phyloP scores from a whole-genome alignment of 768 basidiomycete species.

The Kwoniella sp. region DNA sequence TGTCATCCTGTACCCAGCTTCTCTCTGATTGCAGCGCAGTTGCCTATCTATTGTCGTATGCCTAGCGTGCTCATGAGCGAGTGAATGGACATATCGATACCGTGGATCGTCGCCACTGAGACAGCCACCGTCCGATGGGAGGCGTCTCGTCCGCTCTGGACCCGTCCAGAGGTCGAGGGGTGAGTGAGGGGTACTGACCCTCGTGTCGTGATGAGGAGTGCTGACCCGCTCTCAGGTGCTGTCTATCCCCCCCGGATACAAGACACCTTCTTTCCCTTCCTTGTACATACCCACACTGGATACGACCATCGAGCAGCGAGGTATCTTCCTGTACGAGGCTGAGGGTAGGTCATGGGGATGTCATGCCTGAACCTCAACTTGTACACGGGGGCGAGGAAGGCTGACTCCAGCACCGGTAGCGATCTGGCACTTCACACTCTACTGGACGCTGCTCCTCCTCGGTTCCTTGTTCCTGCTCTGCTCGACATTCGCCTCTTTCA shows the following conservation, averaged over 20 bases:
- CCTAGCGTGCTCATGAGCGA: too few species aligned
- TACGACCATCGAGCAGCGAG: constrained; percentile 17
- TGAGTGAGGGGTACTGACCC: constrained; percentile 2
- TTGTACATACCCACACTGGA: constrained; percentile 32
- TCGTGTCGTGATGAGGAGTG: neutral
- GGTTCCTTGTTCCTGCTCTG: constrained; percentile 30
- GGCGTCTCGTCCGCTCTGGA: constrained; percentile 29
- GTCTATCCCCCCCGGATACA: constrained; percentile 32
- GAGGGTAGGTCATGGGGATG: constrained; percentile 32
- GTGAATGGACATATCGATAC: too few species aligned
- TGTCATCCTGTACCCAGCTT: too few species aligned
- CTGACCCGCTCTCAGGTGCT: constrained; percentile 3
- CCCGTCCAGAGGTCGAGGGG: constrained; percentile 14
- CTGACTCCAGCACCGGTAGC: constrained; percentile 11
- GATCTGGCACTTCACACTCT: constrained; percentile 46
- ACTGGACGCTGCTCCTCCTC: constrained; percentile 38
- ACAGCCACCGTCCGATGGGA: constrained; percentile 15
- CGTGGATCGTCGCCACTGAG: too few species aligned
- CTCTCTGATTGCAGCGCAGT: too few species aligned
- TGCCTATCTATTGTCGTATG: too few species aligned
- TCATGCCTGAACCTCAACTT: neutral
- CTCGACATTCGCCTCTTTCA: constrained; percentile 24
- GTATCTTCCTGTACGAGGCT: constrained; percentile 41
- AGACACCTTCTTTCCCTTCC: constrained; percentile 33
- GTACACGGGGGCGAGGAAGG: neutral